Evolutionary conservation across 73 alveolate species (phyloP).

Genomic region (Paramecium tetraurelia): DNA sequence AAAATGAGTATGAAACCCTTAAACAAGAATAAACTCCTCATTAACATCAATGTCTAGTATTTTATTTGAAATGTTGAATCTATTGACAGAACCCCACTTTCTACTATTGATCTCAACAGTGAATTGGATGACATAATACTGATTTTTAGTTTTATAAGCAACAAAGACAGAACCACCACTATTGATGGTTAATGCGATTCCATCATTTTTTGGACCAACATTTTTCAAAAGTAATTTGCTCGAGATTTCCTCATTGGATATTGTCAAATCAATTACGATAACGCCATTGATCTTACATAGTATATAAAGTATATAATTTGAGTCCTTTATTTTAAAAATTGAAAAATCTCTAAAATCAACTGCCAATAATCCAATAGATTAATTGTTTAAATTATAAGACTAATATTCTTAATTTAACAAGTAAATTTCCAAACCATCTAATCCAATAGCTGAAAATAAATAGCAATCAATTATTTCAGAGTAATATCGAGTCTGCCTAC

Average conservation of each 20-base stretch:
- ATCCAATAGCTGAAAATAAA: not conserved
- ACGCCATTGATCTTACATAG: not conserved
- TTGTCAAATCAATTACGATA: not conserved
- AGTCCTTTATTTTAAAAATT: not conserved
- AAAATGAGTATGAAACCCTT: not conserved
- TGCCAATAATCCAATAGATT: not conserved
- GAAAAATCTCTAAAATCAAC: slow-evolving; percentile 6
- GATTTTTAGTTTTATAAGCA: not conserved
- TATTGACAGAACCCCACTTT: not conserved
- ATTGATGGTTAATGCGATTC: not conserved
- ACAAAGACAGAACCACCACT: not conserved
- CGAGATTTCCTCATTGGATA: not conserved
- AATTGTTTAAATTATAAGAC: not conserved
- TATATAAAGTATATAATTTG: not conserved
- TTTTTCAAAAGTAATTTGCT: not conserved
- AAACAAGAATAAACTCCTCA: not conserved
- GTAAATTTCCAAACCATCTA: not conserved
- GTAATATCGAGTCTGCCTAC: not conserved
- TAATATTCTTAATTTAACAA: not conserved
- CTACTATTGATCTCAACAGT: not conserved
- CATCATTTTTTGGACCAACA: not conserved
- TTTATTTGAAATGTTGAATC: not conserved
- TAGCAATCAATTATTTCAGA: not conserved
- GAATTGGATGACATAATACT: not conserved
- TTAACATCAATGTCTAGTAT: not conserved